Conservation (phyloP, 495 filamentous ascomycete species). For the Talaromyces trachyspermus region DNA sequence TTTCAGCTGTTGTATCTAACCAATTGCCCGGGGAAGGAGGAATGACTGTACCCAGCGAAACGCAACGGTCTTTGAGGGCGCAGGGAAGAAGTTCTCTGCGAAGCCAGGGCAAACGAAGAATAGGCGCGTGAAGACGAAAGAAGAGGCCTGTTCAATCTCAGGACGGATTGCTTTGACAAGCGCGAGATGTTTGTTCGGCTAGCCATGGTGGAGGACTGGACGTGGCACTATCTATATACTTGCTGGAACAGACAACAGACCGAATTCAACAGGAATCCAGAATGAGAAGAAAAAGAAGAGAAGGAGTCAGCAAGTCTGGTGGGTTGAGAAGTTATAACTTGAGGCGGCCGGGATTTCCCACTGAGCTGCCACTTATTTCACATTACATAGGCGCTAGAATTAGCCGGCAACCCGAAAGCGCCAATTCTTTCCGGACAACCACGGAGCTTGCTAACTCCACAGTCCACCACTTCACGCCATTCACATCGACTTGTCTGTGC, state of each 20-base stretch:
- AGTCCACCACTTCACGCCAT: background rate
- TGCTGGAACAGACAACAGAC: background rate
- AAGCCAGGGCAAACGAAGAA: background rate
- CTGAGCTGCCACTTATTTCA: background rate
- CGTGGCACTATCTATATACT: background rate
- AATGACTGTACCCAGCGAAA: background rate
- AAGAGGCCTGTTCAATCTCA: slow-evolving; percentile 3
- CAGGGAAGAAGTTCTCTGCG: slow-evolving; percentile 5
- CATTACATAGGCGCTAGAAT: background rate
- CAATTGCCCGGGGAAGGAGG: no score
- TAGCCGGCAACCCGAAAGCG: background rate
- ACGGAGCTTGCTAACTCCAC: no score
- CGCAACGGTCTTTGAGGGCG: slow-evolving; percentile 1
- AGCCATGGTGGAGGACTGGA: background rate
- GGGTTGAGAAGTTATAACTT: no score
- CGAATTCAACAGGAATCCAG: background rate
- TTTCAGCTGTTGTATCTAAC: no score
- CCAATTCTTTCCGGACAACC: background rate
- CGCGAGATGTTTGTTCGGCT: background rate
- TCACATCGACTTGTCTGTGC: background rate
- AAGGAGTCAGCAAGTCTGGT: no score
- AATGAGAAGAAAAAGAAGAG: no score
- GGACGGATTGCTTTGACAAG: background rate
- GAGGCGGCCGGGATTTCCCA: slow-evolving; percentile 2
- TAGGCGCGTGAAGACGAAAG: slow-evolving; percentile 4